Conservation (phyloP, 225 moss, liverwort and hornwort species). For the Pseudisothecium myosuroides region DNA sequence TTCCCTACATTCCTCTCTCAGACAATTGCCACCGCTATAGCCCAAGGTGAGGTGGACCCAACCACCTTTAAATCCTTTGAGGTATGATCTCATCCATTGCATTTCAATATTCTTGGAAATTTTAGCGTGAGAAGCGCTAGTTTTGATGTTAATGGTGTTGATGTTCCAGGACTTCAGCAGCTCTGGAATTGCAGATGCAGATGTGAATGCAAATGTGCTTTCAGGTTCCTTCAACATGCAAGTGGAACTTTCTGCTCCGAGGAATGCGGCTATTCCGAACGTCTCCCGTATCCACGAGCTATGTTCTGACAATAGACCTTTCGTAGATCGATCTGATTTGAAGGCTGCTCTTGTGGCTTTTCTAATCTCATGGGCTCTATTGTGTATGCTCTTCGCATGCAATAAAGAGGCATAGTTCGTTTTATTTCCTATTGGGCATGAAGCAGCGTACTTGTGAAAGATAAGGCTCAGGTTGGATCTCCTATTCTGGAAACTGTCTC, state of each 20-base stretch:
- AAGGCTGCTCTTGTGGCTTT: constrained; percentile 19
- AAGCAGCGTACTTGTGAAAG: background rate
- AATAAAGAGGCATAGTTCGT: constrained; percentile 15
- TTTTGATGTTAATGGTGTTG: background rate
- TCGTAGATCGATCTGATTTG: constrained; percentile 15
- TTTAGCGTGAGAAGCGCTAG: background rate
- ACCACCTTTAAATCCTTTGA: constrained; percentile 54
- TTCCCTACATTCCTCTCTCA: constrained; percentile 53
- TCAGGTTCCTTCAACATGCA: constrained; percentile 7
- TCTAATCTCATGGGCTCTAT: constrained; percentile 15
- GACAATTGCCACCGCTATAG: constrained; percentile 52
- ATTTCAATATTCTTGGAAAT: background rate
- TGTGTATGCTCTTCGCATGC: constrained; percentile 28
- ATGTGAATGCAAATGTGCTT: background rate
- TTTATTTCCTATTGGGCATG: background rate
- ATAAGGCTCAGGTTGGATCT: background rate
- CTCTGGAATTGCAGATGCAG: background rate
- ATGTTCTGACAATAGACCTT: background rate
- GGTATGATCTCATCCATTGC: constrained; percentile 24
- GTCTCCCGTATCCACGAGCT: constrained; percentile 68
- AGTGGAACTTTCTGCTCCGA: constrained; percentile 18
- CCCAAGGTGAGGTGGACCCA: constrained; percentile 78
- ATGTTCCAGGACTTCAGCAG: constrained; percentile 14
- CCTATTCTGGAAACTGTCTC: background rate
- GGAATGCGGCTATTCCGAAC: constrained; percentile 34